Base-by-base conservation (phyloP, 352 stramenopile genomes). In the Phytophthora ohioensis region DNA sequence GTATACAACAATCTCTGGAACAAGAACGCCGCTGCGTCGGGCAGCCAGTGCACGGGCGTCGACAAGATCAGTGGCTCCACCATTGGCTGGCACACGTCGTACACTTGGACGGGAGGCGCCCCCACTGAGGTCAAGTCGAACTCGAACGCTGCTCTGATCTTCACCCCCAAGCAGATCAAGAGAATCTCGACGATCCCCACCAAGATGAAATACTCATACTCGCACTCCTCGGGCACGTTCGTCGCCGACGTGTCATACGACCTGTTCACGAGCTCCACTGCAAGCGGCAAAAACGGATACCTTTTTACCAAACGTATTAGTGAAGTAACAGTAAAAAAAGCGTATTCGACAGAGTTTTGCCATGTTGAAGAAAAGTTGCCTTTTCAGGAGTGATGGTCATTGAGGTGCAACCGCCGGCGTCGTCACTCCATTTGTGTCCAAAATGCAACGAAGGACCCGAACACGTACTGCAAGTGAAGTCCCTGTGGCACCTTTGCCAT, bases 1-100 rank as follows among this genome's bases (percentile, higher is more conserved):
- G 57, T 84, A 34, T 84, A 84, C 74, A 84, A 84, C 71, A 72
- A 84, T 57, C 64, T 84, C n/a, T 84, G 77, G 77, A 77, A 77
- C 65, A 65, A 67, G 60, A 67, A 64, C 42, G 42, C 64, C 5
- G 70, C 74, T 21, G 70, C 71, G 4, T 82, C 77, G 1, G 77
- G 77, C 67, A 79, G 64, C 55, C 77, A 84, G 55, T 84, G 77
- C 62, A 84, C 77, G 31, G 77, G 77, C 8, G 73, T 81, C 12
- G 71, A 80, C 65, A 78, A 73, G 57, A 43, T 69, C 30, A 76
- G 36, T 48, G 71, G 71, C 55, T 71, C 61, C 36, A 72, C 65
- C 7, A 67, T 84, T 45, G 64, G 64, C 9, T 84, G 77, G 74
- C 77, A 84, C 74, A 84, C 77, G 6, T 69, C 68, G 21, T 84